These are phyloP conservation scores for Conringia planisiliqua DNA, from an alignment of 345 rosid genomes.

Conservation along the genomic window DNA sequence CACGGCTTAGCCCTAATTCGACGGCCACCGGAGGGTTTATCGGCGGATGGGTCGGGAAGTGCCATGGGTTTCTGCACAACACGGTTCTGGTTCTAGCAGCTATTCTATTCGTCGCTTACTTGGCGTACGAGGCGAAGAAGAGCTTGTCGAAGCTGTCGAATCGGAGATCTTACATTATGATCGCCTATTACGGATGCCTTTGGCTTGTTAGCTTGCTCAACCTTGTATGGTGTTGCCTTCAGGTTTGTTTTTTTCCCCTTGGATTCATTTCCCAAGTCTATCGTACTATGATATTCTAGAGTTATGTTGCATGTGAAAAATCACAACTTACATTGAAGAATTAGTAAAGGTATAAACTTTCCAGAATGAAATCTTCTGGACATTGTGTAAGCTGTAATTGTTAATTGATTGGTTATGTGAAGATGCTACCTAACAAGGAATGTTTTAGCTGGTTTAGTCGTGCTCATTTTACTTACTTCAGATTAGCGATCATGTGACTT, in stretches of 20 bases:
- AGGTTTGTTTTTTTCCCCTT: slow-evolving; percentile 44
- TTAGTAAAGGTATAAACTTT: neutral
- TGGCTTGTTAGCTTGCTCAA: slow-evolving; percentile 97
- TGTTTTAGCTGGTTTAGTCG: neutral
- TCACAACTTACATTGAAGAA: neutral
- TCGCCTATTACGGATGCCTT: slow-evolving; percentile 74
- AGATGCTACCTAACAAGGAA: neutral
- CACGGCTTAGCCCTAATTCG: slow-evolving; percentile 42
- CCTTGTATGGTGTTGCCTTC: slow-evolving; percentile 79
- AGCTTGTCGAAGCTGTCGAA: slow-evolving; percentile 66
- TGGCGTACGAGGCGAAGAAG: slow-evolving; percentile 70
- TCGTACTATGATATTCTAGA: neutral
- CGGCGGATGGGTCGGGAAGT: slow-evolving; percentile 65
- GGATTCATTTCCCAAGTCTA: neutral
- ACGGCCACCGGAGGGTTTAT: slow-evolving; percentile 34
- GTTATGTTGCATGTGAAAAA: neutral
- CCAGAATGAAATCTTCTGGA: neutral
- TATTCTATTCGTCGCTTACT: slow-evolving; percentile 61
- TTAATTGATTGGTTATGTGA: neutral
- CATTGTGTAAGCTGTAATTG: neutral
- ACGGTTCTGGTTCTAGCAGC: slow-evolving; percentile 53
- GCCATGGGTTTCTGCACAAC: slow-evolving; percentile 86
- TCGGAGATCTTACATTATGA: slow-evolving; percentile 86
- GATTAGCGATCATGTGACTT: neutral
- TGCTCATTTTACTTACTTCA: neutral